Evolutionary conservation across 169 alveolate genomes (phyloP), one percentile per base, ranked within the genome.

Genomic region (Plasmodium gonderi): DNA sequence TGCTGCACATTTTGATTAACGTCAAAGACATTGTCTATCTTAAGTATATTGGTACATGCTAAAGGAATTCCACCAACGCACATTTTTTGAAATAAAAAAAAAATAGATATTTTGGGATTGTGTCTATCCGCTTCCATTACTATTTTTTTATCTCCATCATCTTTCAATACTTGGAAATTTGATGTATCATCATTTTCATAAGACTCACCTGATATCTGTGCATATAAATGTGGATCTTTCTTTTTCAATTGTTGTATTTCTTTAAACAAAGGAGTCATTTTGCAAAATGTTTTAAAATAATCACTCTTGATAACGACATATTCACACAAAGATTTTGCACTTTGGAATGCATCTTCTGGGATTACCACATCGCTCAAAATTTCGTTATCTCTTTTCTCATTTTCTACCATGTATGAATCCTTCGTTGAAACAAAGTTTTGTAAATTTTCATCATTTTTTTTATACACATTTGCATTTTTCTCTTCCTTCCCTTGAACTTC

Each of bases 1-100:
- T 0, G 49, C 26, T 69, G 64, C 36, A 0, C 65, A 17, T 8
- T 29, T 42, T 69, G 78, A 47, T 83, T 83, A 14, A 83, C n/a
- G 23, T 83, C 92, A 38, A 83, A 72, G 14, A 72, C 44, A 64
- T 83, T 83, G 26, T 83, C 92, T 8, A 64, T 47, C 17, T 87
- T 87, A 29, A 87, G 68, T 23, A 87, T 75, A 17, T 87, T 87
- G 20, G 75, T 9, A n/a, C 93, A 87, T 17, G 90, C 93, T 65
- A 87, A 29, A 75, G 93, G 93, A 44, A 87, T 75, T 1, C 93
- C 93, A 26, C 93, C 93, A 36, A 75, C 87, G 36, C 93, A 87
- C 23, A 87, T 38, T 87, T 87, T 87, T 75, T 74, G 75, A 75
- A 26, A 87, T n/a, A 87, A 20, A 87, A 75, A 87, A 38, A 87